A percentile compares a stretch with the other conserved stretches of the same genome.
phyloP scores from a whole-genome alignment of 306 rosid genomes.

The Cicer judaicum region DNA sequence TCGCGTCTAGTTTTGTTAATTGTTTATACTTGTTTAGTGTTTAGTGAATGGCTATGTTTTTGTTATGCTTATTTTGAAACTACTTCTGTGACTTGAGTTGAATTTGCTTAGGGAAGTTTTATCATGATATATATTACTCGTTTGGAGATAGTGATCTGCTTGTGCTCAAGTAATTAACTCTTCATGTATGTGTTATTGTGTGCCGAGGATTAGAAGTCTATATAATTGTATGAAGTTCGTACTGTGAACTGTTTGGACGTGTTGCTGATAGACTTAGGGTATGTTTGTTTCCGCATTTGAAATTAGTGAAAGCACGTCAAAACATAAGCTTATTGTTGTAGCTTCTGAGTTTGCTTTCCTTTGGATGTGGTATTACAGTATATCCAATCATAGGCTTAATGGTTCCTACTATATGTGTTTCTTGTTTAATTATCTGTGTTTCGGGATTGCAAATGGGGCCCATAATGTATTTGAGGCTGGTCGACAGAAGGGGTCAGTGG shows the following conservation, averaged over 20 bases:
- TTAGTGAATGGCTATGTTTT: not conserved
- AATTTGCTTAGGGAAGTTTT: not conserved
- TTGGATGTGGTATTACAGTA: too few species aligned
- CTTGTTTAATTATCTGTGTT: not conserved
- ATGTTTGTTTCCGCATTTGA: too few species aligned
- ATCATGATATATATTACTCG: not conserved
- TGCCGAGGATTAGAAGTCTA: constrained; percentile 7
- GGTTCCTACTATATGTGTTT: not conserved
- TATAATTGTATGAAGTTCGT: not conserved
- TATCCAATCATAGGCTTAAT: not conserved
- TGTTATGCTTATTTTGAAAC: not conserved
- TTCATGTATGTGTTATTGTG: constrained; percentile 14
- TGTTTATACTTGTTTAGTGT: not conserved
- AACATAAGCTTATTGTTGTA: too few species aligned
- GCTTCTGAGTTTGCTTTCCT: too few species aligned
- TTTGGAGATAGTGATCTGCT: not conserved
- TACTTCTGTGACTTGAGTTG: not conserved
- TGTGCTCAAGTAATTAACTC: not conserved
- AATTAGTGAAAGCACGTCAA: too few species aligned
- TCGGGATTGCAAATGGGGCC: not conserved
- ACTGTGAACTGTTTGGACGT: not conserved
- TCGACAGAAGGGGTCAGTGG: not conserved
- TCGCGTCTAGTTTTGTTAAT: not conserved
- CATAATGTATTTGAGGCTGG: constrained; percentile 7
- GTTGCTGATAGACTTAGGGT: not conserved